These are phyloP conservation scores for Fonsecaea erecta DNA, from an alignment of 2,329 filamentous ascomycete species.

Conservation along the genomic window DNA sequence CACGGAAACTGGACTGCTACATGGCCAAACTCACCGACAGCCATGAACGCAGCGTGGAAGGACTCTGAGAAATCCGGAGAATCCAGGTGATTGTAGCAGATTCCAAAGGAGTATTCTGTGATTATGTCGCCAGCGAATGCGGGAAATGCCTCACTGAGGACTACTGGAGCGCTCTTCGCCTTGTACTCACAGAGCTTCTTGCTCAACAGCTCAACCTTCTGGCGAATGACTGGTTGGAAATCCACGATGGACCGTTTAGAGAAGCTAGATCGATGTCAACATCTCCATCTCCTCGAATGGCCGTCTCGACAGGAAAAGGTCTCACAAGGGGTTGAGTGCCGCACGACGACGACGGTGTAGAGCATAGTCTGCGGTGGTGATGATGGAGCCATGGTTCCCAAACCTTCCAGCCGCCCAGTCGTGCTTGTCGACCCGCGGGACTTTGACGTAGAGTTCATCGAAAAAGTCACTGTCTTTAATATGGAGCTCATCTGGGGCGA, in stretches of 20 bases:
- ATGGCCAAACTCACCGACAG: conserved; percentile 24
- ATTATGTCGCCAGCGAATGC: conserved; percentile 53
- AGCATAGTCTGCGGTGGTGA: conserved; percentile 44
- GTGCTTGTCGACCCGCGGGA: conserved; percentile 28
- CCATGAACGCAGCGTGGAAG: conserved; percentile 35
- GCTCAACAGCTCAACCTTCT: conserved; percentile 18
- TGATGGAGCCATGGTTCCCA: conserved; percentile 17
- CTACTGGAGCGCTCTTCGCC: background rate
- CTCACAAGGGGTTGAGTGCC: conserved; percentile 44
- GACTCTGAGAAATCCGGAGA: conserved; percentile 15
- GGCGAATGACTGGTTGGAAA: conserved; percentile 45
- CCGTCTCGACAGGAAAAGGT: background rate
- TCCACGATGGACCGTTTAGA: conserved; percentile 45
- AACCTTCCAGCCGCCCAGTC: conserved; percentile 12
- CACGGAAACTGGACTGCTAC: conserved; percentile 24
- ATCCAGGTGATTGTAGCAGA: conserved; percentile 16
- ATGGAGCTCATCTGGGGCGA: conserved; percentile 29
- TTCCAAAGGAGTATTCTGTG: conserved; percentile 45
- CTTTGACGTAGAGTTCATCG: conserved; percentile 35
- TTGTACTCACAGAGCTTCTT: conserved; percentile 8
- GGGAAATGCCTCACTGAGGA: conserved; percentile 40
- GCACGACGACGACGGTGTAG: conserved; percentile 46
- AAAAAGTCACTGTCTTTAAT: conserved; percentile 27
- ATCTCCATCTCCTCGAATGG: no score
- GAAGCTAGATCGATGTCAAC: conserved; percentile 40